A percentile compares a stretch with the other conserved stretches of the same genome.
Evolutionary conservation across 208 protist species (phyloP).

Genomic region (Crithidia sp.): DNA sequence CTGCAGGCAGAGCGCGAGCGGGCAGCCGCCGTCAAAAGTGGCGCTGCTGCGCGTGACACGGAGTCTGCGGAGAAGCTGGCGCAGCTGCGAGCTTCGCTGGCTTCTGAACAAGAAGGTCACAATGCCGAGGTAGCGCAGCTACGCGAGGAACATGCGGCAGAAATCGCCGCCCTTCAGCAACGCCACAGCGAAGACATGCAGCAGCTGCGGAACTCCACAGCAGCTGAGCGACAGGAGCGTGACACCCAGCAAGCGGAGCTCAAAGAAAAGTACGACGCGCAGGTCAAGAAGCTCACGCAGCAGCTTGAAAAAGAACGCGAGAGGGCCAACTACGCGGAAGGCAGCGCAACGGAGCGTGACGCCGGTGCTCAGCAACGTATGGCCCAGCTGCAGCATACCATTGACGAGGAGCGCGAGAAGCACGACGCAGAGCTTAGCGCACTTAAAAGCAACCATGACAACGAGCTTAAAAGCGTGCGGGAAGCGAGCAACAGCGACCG

Average conservation of each 20-base stretch:
- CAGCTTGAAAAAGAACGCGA: neutral
- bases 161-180: neutral
- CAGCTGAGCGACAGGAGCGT: neutral
- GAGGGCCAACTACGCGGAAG: neutral
- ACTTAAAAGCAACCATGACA: neutral
- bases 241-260: neutral
- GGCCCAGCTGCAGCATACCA: neutral
- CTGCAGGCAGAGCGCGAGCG: slow-evolving; percentile 17
- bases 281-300: slow-evolving; percentile 16
- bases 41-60: slow-evolving; percentile 4
- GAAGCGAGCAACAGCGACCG: neutral
- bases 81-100: slow-evolving; percentile 5
- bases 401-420: slow-evolving; percentile 1
- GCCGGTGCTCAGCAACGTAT: neutral
- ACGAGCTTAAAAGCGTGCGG: neutral
- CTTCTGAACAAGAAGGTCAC: slow-evolving; percentile 10
- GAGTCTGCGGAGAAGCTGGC: slow-evolving; percentile 10
- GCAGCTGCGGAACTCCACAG: neutral
- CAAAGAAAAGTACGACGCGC: neutral
- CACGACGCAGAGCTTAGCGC: slow-evolving; percentile 3
- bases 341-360: slow-evolving; percentile 4
- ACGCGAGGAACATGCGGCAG: neutral
- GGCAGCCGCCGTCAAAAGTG: slow-evolving; percentile 13
- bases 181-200: neutral
- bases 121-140: neutral